A percentile compares a stretch with the other conserved stretches of the same genome.
These are phyloP conservation scores for Schoenoplectus triqueter DNA, from an alignment of 202 grass and related monocot genomes.

Conservation along the genomic window DNA sequence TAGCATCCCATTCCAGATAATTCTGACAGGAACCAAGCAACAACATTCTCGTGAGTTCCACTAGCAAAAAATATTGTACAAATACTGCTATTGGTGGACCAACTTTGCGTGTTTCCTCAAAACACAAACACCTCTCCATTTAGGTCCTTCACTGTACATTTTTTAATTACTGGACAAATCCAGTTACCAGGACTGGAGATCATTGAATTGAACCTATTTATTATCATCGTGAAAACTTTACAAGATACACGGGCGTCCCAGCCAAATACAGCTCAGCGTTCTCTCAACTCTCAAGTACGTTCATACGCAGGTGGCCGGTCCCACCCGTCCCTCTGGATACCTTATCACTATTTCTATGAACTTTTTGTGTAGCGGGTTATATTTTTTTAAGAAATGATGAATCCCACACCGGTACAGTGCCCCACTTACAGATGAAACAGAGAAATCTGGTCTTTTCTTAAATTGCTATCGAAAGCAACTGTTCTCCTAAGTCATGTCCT, in stretches of 20 bases:
- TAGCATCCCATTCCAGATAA: neutral
- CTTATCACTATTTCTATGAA: neutral
- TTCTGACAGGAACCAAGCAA: constrained; percentile 16
- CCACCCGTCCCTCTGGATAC: neutral
- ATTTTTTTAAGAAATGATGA: constrained; percentile 15
- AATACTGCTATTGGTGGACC: neutral
- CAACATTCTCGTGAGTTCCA: constrained; percentile 35
- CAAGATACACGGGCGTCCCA: constrained; percentile 43
- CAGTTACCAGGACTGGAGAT: constrained; percentile 32
- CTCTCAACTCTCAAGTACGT: constrained; percentile 32
- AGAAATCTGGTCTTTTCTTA: constrained; percentile 6
- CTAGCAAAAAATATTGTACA: constrained; percentile 9
- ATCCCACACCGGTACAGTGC: neutral
- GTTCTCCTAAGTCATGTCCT: constrained; percentile 22
- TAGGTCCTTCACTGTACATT: neutral
- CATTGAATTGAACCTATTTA: neutral
- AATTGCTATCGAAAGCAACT: constrained; percentile 31
- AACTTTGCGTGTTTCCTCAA: constrained; percentile 28
- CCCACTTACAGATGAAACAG: constrained; percentile 28
- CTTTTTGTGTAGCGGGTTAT: constrained; percentile 1
- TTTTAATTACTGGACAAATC: constrained; percentile 42
- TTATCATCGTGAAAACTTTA: constrained; percentile 16
- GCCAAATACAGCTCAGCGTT: constrained; percentile 62
- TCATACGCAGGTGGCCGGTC: neutral
- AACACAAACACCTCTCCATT: constrained; percentile 39